These are phyloP conservation scores for Phytophthora niederhauseri DNA, from an alignment of 352 stramenopile genomes.

Conservation along the genomic window DNA sequence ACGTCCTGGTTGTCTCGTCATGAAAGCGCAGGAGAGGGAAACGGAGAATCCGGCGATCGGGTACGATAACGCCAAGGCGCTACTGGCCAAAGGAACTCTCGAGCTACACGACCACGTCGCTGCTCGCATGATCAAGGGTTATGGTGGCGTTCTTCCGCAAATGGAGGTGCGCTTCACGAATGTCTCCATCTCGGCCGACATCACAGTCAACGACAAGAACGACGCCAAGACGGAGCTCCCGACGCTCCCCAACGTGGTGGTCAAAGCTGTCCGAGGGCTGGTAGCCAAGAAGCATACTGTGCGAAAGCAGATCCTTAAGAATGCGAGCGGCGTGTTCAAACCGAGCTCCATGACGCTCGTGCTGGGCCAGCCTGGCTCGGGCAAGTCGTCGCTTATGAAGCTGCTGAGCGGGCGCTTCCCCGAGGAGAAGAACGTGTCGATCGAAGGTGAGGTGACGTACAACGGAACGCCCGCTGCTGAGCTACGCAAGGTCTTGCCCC, in stretches of 20 bases:
- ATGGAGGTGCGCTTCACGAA: conserved; percentile 16
- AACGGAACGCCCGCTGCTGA: conserved; percentile 5
- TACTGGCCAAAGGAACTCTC: conserved; percentile 10
- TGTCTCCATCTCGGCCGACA: conserved; percentile 15
- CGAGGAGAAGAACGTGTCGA: conserved; percentile 8
- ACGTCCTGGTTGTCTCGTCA: neutral
- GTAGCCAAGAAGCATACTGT: conserved; percentile 4
- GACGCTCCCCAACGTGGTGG: conserved; percentile 10
- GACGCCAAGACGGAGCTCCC: conserved; percentile 14
- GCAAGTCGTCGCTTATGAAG: conserved; percentile 31
- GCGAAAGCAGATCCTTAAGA: conserved; percentile 17
- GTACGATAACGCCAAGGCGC: conserved; percentile 1
- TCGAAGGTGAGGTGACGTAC: conserved; percentile 22
- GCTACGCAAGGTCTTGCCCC: conserved; percentile 7
- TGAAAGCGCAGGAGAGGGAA: neutral
- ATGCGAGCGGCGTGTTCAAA: conserved; percentile 21
- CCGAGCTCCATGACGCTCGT: conserved; percentile 18
- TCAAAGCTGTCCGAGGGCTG: conserved; percentile 3
- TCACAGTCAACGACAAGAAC: conserved; percentile 14
- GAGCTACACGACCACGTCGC: conserved; percentile 17
- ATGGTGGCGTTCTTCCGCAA: neutral
- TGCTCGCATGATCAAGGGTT: conserved; percentile 15
- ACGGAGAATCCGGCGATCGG: neutral
- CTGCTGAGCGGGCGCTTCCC: conserved; percentile 23
- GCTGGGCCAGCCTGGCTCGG: conserved; percentile 22